Conservation (phyloP, 2,329 filamentous ascomycete species). For the Diaporthe sp. region DNA sequence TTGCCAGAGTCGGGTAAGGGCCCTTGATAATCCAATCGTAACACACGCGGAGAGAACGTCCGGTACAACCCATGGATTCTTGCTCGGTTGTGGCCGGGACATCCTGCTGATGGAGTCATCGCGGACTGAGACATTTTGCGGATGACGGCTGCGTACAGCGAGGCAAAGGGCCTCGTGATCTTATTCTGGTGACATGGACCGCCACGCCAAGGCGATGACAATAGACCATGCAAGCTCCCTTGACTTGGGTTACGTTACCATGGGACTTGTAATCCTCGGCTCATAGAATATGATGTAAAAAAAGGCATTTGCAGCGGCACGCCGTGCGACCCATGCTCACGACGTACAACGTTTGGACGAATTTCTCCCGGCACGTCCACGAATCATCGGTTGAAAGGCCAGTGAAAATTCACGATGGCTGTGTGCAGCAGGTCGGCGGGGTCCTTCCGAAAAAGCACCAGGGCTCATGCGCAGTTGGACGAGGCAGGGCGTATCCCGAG, state of each 20-base stretch:
- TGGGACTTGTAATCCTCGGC: neutral
- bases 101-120: neutral
- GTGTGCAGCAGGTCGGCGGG: neutral
- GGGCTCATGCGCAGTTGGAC: neutral
- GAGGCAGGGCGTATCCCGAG: constrained; percentile 5
- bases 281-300: neutral
- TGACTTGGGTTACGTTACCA: neutral
- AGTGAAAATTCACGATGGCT: neutral
- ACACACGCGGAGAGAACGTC: neutral
- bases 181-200: neutral
- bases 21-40: neutral
- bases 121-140: neutral
- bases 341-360: neutral
- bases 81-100: neutral
- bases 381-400: neutral
- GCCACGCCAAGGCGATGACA: constrained; percentile 23
- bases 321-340: neutral
- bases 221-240: neutral
- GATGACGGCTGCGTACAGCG: neutral
- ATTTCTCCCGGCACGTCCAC: neutral
- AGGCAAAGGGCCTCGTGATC: constrained; percentile 2
- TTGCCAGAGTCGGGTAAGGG: neutral
- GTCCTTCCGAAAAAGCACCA: neutral
- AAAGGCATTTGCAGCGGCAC: neutral
- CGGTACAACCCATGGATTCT: neutral